Percentiles rank a stretch among this genome's conserved stretches.
These are phyloP conservation scores for Colletotrichum shisoi DNA, from an alignment of 2,329 filamentous ascomycete genomes.

Conservation along the genomic window DNA sequence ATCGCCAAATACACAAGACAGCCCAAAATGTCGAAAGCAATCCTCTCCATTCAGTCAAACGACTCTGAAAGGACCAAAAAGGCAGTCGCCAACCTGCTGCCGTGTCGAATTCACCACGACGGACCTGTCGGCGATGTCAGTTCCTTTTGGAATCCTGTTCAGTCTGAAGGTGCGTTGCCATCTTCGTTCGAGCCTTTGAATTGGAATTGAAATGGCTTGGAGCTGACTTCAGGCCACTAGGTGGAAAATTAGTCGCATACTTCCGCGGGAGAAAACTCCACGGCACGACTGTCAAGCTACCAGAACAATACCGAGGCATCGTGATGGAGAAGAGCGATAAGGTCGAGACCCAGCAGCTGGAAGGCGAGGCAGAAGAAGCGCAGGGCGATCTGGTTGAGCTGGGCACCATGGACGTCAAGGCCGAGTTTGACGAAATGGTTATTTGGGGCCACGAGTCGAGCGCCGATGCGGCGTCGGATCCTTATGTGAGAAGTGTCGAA, in stretches of 20 bases:
- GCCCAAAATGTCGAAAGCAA: constrained; percentile 53
- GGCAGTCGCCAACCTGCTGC: constrained; percentile 74
- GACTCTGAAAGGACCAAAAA: constrained; percentile 44
- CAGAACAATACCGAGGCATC: constrained; percentile 74
- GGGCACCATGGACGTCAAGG: constrained; percentile 68
- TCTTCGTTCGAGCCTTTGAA: neutral
- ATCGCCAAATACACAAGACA: neutral
- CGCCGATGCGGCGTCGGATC: constrained; percentile 69
- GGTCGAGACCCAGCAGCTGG: constrained; percentile 46
- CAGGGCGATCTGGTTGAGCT: constrained; percentile 56
- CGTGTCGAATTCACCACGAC: constrained; percentile 80
- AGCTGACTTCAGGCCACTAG: constrained; percentile 47
- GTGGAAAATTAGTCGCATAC: constrained; percentile 65
- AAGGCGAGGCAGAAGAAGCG: constrained; percentile 54
- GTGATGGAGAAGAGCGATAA: constrained; percentile 59
- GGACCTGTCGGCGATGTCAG: constrained; percentile 71
- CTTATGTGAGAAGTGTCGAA: constrained; percentile 75
- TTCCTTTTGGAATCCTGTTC: constrained; percentile 74
- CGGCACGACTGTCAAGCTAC: constrained; percentile 71
- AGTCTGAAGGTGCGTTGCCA: constrained; percentile 53
- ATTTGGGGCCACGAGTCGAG: constrained; percentile 84
- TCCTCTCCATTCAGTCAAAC: constrained; percentile 51
- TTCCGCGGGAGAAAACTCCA: constrained; percentile 82
- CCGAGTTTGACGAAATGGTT: constrained; percentile 75
- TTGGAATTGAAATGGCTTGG: too few species aligned